These are phyloP conservation scores for Cucurbita argyrosperma DNA, from an alignment of 306 rosid species.

Conservation along the genomic window DNA sequence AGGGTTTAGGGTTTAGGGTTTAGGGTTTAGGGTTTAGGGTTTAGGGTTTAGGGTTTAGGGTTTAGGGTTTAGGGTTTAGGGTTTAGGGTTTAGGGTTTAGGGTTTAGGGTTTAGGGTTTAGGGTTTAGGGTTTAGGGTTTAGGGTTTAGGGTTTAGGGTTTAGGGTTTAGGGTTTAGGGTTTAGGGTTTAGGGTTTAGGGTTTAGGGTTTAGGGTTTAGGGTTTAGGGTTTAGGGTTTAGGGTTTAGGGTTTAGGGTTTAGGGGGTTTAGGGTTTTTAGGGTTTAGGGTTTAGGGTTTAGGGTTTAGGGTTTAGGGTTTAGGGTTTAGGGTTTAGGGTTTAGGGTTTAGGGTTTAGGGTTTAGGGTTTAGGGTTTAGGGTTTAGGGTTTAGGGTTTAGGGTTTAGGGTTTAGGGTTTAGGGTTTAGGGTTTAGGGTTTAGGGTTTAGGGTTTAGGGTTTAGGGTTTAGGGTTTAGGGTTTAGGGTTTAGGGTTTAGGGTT, in stretches of 20 bases:
- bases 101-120: no score
- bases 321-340: slow-evolving; percentile 2
- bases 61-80: slow-evolving; percentile 1
- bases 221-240: background rate
- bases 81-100: no score
- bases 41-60: slow-evolving; percentile 9
- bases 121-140: no score
- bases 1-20: background rate
- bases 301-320: background rate
- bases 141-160: background rate
- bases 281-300: background rate
- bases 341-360: background rate
- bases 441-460: no score
- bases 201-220: slow-evolving; percentile 4
- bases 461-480: no score
- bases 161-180: background rate
- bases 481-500: no score
- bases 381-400: slow-evolving; percentile 1
- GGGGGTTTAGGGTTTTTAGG: no score
- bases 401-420: background rate
- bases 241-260: background rate
- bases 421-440: background rate
- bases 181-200: background rate
- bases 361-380: background rate
- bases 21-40: no score